phyloP scores from a whole-genome alignment of 2,329 filamentous ascomycete species.

The Xylariaceae sp. region DNA sequence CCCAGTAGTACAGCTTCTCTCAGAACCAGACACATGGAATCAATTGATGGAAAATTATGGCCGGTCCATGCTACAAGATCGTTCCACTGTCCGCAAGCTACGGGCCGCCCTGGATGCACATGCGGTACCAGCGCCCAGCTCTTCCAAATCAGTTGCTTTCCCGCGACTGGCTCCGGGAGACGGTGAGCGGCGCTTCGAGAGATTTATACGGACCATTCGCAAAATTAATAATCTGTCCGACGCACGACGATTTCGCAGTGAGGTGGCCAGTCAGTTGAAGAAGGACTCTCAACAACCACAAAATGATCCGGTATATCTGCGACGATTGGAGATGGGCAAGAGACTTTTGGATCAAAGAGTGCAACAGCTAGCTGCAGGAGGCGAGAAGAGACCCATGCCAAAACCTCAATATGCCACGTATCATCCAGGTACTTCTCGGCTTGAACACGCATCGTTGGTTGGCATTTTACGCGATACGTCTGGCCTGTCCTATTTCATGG shows the following conservation, averaged over 20 bases:
- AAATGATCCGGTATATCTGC: slow-evolving; percentile 80
- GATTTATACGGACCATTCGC: slow-evolving; percentile 83
- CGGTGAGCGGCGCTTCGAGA: slow-evolving; percentile 87
- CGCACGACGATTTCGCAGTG: slow-evolving; percentile 83
- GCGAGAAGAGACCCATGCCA: slow-evolving; percentile 40
- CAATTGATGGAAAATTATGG: slow-evolving; percentile 88
- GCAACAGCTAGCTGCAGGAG: slow-evolving; percentile 66
- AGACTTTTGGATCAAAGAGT: slow-evolving; percentile 86
- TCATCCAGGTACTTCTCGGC: slow-evolving; percentile 46
- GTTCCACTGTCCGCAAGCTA: slow-evolving; percentile 88
- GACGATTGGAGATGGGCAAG: slow-evolving; percentile 87
- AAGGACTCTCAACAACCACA: slow-evolving; percentile 71
- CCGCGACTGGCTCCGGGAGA: slow-evolving; percentile 77
- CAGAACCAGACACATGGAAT: slow-evolving; percentile 96
- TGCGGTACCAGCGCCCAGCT: slow-evolving; percentile 70
- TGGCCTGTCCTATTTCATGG: slow-evolving; percentile 97
- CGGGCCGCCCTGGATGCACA: slow-evolving; percentile 91
- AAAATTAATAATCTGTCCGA: slow-evolving; percentile 89
- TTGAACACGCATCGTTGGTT: slow-evolving; percentile 70
- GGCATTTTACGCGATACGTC: slow-evolving; percentile 88
- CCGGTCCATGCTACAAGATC: slow-evolving; percentile 82
- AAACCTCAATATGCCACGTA: slow-evolving; percentile 30
- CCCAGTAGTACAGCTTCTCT: slow-evolving; percentile 71
- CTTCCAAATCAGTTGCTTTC: slow-evolving; percentile 60
- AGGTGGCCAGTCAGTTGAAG: slow-evolving; percentile 87